Evolutionary conservation across 768 basidiomycete species (phyloP).

Genomic region (Lactifluus hygrophoroides): DNA sequence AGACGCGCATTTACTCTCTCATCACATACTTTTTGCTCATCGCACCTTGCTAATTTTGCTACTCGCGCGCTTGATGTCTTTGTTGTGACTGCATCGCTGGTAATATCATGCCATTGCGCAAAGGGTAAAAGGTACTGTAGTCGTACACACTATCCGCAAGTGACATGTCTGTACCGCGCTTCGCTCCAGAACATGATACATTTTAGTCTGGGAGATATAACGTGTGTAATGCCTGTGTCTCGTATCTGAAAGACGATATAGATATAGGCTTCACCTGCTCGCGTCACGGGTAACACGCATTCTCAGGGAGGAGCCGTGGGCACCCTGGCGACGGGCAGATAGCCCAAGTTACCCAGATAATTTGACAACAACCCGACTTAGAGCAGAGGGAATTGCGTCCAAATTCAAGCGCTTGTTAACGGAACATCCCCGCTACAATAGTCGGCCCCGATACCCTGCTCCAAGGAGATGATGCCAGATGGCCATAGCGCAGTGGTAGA

Average conservation of each 20-base stretch:
- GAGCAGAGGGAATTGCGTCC: background rate
- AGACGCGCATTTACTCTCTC: slow-evolving; percentile 48
- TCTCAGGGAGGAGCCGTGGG: background rate
- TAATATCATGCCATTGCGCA: slow-evolving; percentile 2
- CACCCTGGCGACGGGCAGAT: background rate
- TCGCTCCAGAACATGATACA: background rate
- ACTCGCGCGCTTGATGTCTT: slow-evolving; percentile 12
- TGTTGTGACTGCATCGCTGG: slow-evolving; percentile 4
- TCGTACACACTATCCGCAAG: background rate
- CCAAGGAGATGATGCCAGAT: slow-evolving; percentile 53
- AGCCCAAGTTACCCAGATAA: background rate
- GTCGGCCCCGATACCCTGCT: slow-evolving; percentile 68
- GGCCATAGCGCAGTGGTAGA: slow-evolving; percentile 51
- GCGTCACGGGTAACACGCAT: background rate
- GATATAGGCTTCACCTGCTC: background rate
- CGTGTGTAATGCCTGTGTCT: background rate
- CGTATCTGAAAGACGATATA: background rate
- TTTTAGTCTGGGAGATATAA: background rate
- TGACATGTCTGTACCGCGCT: background rate
- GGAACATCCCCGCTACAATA: slow-evolving; percentile 54
- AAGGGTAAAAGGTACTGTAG: slow-evolving; percentile 1
- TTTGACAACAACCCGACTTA: background rate
- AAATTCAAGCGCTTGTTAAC: slow-evolving; percentile 33
- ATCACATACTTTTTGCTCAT: slow-evolving; percentile 23
- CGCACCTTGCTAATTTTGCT: slow-evolving; percentile 28